A percentile compares a stretch with the other conserved stretches of the same genome.
Evolutionary conservation across 2,329 filamentous ascomycete species (phyloP).

Genomic region (Triangularia setosa): DNA sequence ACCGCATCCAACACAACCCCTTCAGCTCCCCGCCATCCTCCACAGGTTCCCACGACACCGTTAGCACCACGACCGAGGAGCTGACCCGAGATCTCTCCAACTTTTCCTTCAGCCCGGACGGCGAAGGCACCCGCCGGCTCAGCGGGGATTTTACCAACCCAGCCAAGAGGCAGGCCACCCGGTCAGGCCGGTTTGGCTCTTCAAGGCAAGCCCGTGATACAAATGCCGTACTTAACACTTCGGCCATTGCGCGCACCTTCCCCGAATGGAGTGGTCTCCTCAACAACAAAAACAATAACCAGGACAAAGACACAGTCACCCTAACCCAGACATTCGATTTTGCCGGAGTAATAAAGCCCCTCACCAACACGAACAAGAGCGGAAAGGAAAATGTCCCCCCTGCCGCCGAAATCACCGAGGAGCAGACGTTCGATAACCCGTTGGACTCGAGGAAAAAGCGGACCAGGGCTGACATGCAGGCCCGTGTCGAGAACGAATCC

Average conservation of each 20-base stretch:
- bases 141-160: slow-evolving; percentile 42
- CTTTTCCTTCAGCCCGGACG: slow-evolving; percentile 50
- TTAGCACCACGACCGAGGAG: slow-evolving; percentile 51
- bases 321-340: slow-evolving; percentile 21
- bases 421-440: slow-evolving; percentile 35
- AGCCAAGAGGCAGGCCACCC: slow-evolving; percentile 19
- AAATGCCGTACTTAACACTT: slow-evolving; percentile 33
- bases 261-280: slow-evolving; percentile 43
- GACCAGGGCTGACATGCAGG: slow-evolving; percentile 49
- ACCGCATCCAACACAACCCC: slow-evolving; percentile 47
- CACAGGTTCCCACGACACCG: slow-evolving; percentile 54
- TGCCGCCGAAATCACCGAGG: slow-evolving; percentile 31
- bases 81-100: slow-evolving; percentile 51
- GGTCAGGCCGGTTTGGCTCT: slow-evolving; percentile 28
- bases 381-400: slow-evolving; percentile 47
- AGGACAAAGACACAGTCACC: slow-evolving; percentile 16
- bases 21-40: slow-evolving; percentile 58
- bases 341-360: slow-evolving; percentile 32
- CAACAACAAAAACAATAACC: slow-evolving; percentile 21
- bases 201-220: slow-evolving; percentile 19
- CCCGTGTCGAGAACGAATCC: slow-evolving; percentile 50
- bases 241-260: slow-evolving; percentile 44
- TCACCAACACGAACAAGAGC: slow-evolving; percentile 33
- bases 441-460: slow-evolving; percentile 35
- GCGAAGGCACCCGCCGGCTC: slow-evolving; percentile 50